phyloP scores from a whole-genome alignment of 768 basidiomycete genomes.

The Lactifluus echinatus region DNA sequence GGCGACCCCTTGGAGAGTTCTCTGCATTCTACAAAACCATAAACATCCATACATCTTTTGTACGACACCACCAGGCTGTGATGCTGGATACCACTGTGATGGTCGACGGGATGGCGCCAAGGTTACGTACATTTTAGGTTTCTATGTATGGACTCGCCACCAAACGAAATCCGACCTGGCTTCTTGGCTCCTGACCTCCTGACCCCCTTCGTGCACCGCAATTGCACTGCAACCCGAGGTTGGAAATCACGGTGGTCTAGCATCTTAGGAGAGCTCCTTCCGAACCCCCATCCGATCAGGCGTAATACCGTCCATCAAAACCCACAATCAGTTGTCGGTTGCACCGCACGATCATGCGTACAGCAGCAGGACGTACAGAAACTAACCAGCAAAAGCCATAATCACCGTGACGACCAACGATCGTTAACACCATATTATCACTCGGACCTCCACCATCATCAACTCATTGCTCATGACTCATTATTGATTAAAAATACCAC shows the following conservation, averaged over 20 bases:
- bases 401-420: neutral
- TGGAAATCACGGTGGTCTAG: neutral
- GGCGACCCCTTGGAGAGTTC: neutral
- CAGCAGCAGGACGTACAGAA: neutral
- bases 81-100: conserved; percentile 1
- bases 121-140: neutral
- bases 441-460: neutral
- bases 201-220: neutral
- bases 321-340: conserved; percentile 5
- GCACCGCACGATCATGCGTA: conserved; percentile 3
- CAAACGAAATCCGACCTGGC: neutral
- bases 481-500: neutral
- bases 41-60: neutral
- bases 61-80: neutral
- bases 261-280: neutral
- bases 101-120: neutral
- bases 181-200: neutral
- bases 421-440: neutral
- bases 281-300: neutral
- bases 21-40: neutral
- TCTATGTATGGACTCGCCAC: neutral
- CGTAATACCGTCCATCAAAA: neutral
- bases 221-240: conserved; percentile 3
- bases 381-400: conserved; percentile 4
- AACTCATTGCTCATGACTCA: neutral